A percentile compares a stretch with the other conserved stretches of the same genome.
These are phyloP conservation scores for Platanthera guangdongensis DNA, from an alignment of 106 monocot genomes.

Conservation along the genomic window DNA sequence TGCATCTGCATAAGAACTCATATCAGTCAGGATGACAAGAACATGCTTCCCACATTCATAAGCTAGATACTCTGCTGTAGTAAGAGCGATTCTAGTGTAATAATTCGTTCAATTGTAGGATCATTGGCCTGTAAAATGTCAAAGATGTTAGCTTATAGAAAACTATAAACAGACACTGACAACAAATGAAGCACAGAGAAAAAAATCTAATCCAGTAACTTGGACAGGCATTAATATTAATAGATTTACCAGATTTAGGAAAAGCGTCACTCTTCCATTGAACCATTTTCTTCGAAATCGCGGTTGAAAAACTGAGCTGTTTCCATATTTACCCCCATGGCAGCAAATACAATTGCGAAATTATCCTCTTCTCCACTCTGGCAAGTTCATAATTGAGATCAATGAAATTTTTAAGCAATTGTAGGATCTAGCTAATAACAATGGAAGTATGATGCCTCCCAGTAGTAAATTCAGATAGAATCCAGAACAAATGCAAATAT, in stretches of 20 bases:
- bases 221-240: not conserved
- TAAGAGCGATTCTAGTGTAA: constrained; percentile 94
- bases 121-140: constrained; percentile 73
- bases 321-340: constrained; percentile 99
- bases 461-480: too few species aligned
- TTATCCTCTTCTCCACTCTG: constrained; percentile 91
- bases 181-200: not conserved
- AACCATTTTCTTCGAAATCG: constrained; percentile 99
- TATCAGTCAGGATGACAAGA: constrained; percentile 93
- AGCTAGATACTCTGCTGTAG: constrained; percentile 95
- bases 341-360: constrained; percentile 99
- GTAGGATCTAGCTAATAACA: too few species aligned
- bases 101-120: constrained; percentile 95
- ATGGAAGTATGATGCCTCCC: too few species aligned
- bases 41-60: constrained; percentile 99
- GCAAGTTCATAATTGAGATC: constrained; percentile 4
- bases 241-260: constrained; percentile 79
- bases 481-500: too few species aligned
- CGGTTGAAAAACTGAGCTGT: constrained; percentile 99
- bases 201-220: not conserved
- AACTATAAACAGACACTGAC: not conserved
- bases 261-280: constrained; percentile 99
- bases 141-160: not conserved
- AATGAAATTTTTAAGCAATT: not conserved
- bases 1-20: constrained; percentile 99